Percentiles rank a stretch among this genome's conserved stretches.
Evolutionary conservation across 2,329 filamentous ascomycete species (phyloP).

Genomic region (Exophiala xenobiotica): DNA sequence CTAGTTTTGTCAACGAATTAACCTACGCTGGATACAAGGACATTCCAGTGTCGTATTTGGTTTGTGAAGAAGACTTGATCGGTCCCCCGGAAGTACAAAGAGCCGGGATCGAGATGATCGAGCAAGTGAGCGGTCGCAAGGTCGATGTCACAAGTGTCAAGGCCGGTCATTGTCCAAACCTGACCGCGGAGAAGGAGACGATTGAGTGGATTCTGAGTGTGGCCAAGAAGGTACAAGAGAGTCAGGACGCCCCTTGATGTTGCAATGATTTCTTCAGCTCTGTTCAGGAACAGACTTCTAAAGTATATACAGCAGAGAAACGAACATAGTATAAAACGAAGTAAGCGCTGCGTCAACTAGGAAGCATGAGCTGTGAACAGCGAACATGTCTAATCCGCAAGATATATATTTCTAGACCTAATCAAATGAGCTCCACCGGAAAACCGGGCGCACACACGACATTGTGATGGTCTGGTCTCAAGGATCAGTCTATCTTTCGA

Average conservation of each 20-base stretch:
- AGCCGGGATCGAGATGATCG: constrained; percentile 33
- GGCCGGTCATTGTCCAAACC: constrained; percentile 34
- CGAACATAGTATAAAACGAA: no score
- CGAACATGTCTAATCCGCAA: no score
- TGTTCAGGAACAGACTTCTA: no score
- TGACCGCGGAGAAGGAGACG: constrained; percentile 29
- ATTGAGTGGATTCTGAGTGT: constrained; percentile 18
- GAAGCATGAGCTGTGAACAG: no score
- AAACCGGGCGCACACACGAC: no score
- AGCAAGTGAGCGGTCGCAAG: constrained; percentile 33
- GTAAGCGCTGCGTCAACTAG: no score
- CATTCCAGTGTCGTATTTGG: constrained; percentile 37
- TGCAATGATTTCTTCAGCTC: no score
- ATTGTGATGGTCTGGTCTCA: no score
- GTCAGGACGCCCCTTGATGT: background rate
- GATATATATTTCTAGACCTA: no score
- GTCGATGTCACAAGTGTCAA: constrained; percentile 36
- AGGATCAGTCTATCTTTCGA: no score
- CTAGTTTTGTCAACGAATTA: constrained; percentile 32
- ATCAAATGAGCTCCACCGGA: no score
- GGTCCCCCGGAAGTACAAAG: constrained; percentile 33
- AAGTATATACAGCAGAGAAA: no score
- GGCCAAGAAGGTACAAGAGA: background rate
- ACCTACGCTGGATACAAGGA: constrained; percentile 37
- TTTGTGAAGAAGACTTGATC: constrained; percentile 34